phyloP scores from a whole-genome alignment of 202 grass and related monocot genomes.

The Digitaria exilis region DNA sequence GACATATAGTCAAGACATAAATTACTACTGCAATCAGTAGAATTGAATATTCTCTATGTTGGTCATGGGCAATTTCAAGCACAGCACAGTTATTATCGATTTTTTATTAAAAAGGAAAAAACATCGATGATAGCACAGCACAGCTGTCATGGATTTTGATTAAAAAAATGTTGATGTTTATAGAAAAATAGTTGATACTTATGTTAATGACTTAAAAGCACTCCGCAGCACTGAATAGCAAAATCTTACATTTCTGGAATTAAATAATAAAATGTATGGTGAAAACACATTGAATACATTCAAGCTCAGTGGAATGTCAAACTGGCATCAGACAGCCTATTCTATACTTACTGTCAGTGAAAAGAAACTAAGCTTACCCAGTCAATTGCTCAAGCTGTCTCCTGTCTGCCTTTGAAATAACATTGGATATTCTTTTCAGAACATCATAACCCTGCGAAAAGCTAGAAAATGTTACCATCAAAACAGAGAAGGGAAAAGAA shows the following conservation, averaged over 20 bases:
- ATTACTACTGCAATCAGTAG: background rate
- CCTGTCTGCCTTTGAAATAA: slow-evolving; percentile 68
- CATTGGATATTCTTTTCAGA: slow-evolving; percentile 82
- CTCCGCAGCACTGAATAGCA: background rate
- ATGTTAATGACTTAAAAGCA: background rate
- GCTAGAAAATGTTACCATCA: slow-evolving; percentile 39
- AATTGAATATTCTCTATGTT: background rate
- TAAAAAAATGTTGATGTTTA: slow-evolving; percentile 26
- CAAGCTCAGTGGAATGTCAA: slow-evolving; percentile 20
- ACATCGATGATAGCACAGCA: no score
- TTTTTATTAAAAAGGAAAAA: background rate
- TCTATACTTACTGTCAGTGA: slow-evolving; percentile 3
- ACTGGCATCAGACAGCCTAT: slow-evolving; percentile 4
- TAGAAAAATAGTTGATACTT: slow-evolving; percentile 11
- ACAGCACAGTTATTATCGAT: background rate
- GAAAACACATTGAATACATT: slow-evolving; percentile 9
- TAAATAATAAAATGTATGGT: background rate
- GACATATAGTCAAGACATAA: background rate
- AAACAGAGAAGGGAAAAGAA: slow-evolving; percentile 28
- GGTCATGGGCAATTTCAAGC: background rate
- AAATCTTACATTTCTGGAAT: slow-evolving; percentile 1
- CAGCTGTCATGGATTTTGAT: background rate
- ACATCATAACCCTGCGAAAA: slow-evolving; percentile 85
- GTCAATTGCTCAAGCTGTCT: slow-evolving; percentile 89
- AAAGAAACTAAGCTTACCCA: slow-evolving; percentile 53